A percentile compares a stretch with the other conserved stretches of the same genome.
phyloP scores from a whole-genome alignment of 2,329 filamentous ascomycete genomes.

The Cladosporium sp. region DNA sequence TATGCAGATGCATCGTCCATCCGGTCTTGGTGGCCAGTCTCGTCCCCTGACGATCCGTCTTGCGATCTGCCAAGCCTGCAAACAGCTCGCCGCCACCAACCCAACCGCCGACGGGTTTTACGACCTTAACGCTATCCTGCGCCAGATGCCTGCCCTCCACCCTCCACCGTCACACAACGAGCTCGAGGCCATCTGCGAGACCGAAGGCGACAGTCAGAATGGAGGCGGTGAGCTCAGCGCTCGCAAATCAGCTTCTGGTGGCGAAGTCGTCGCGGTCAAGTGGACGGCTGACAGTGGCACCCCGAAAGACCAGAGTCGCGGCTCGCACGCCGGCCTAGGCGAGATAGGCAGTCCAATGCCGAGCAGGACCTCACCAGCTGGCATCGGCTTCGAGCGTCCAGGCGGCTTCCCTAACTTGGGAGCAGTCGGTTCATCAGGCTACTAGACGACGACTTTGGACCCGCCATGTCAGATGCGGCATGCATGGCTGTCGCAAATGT shows the following conservation, averaged over 20 bases:
- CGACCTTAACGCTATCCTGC: conserved; percentile 59
- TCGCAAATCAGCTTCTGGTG: conserved; percentile 31
- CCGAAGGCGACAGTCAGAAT: conserved; percentile 79
- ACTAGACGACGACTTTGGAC: too few relatives aligned
- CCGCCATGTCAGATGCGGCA: too few relatives aligned
- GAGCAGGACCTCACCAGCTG: conserved; percentile 37
- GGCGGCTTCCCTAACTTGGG: conserved; percentile 25
- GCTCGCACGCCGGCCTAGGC: conserved; percentile 33
- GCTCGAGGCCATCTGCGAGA: conserved; percentile 80
- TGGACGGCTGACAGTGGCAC: conserved; percentile 33
- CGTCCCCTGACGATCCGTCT: conserved; percentile 66
- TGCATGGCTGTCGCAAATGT: too few relatives aligned
- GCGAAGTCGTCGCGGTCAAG: conserved; percentile 40
- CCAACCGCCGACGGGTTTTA: conserved; percentile 56
- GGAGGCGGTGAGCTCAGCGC: conserved; percentile 87
- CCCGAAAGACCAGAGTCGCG: conserved; percentile 25
- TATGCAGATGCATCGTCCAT: conserved; percentile 43
- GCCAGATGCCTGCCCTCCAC: conserved; percentile 59
- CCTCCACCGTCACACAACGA: conserved; percentile 59
- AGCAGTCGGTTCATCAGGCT: conserved; percentile 18
- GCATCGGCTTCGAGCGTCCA: conserved; percentile 22
- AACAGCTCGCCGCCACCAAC: conserved; percentile 48
- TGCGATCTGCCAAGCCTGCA: conserved; percentile 74
- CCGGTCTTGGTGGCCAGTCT: conserved; percentile 16
- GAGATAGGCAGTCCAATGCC: conserved; percentile 48